A percentile compares a stretch with the other conserved stretches of the same genome.
Conservation (phyloP, 345 rosid genomes). For the Dipteronia sinensis region DNA sequence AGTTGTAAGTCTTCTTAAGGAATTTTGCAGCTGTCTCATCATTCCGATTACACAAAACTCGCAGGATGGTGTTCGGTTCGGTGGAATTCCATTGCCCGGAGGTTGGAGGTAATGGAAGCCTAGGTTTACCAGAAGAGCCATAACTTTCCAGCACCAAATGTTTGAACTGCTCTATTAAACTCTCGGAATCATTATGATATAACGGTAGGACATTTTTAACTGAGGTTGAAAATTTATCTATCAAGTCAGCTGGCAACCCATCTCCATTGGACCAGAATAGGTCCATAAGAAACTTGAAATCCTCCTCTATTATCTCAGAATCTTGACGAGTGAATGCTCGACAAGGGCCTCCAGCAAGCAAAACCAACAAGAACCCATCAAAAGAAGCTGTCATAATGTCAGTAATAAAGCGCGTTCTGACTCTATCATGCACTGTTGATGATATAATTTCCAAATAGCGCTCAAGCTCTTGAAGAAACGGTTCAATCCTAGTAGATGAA, state of each 20-base stretch:
- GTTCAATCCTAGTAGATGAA: slow-evolving; percentile 79
- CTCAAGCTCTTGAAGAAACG: slow-evolving; percentile 83
- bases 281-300: slow-evolving; percentile 73
- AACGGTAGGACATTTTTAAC: slow-evolving; percentile 74
- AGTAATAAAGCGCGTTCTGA: slow-evolving; percentile 74
- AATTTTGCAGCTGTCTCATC: slow-evolving; percentile 82
- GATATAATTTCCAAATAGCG: slow-evolving; percentile 68
- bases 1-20: slow-evolving; percentile 83
- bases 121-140: slow-evolving; percentile 70
- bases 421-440: slow-evolving; percentile 76
- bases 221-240: slow-evolving; percentile 65
- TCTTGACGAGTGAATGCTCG: slow-evolving; percentile 74
- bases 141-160: slow-evolving; percentile 51
- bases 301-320: slow-evolving; percentile 68
- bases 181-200: slow-evolving; percentile 59
- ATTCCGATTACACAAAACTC: slow-evolving; percentile 78
- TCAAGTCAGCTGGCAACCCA: slow-evolving; percentile 80
- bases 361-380: slow-evolving; percentile 79
- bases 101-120: slow-evolving; percentile 83
- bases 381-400: slow-evolving; percentile 95
- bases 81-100: slow-evolving; percentile 85
- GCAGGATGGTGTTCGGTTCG: slow-evolving; percentile 80
- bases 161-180: slow-evolving; percentile 58
- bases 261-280: slow-evolving; percentile 96
- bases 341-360: slow-evolving; percentile 93